A percentile compares a stretch with the other conserved stretches of the same genome.
These are phyloP conservation scores for Venturia pyrina DNA, from an alignment of 2,329 filamentous ascomycete genomes.

Conservation along the genomic window DNA sequence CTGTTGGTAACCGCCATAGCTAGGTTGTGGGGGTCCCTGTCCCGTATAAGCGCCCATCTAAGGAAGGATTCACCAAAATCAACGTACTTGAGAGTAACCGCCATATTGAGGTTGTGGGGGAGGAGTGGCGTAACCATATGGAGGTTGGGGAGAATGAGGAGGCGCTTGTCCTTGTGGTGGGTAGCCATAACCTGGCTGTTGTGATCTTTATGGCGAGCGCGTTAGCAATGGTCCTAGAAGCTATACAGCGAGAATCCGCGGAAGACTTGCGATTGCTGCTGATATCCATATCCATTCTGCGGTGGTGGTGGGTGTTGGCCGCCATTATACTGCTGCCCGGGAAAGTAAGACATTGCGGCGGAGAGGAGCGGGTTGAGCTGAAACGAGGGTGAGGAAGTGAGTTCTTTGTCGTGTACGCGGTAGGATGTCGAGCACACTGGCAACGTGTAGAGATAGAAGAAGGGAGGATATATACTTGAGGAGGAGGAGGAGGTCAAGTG, in stretches of 20 bases:
- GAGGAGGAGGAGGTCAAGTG: neutral
- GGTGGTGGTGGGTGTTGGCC: slow-evolving; percentile 17
- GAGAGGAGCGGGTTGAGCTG: neutral
- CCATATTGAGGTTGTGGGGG: slow-evolving; percentile 31
- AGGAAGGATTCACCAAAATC: neutral
- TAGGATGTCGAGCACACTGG: neutral
- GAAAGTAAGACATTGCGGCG: slow-evolving; percentile 29
- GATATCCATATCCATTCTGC: slow-evolving; percentile 8
- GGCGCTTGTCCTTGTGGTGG: slow-evolving; percentile 11
- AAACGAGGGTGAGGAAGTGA: neutral
- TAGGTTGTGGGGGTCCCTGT: slow-evolving; percentile 30
- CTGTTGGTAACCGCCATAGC: slow-evolving; percentile 32
- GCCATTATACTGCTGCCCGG: slow-evolving; percentile 32
- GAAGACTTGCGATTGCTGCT: slow-evolving; percentile 2
- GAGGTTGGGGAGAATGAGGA: slow-evolving; percentile 27
- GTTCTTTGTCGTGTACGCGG: neutral
- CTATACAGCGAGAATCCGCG: neutral
- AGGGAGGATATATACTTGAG: neutral
- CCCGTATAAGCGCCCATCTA: slow-evolving; percentile 11
- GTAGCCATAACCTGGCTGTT: slow-evolving; percentile 10
- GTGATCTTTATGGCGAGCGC: neutral
- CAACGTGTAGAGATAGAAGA: neutral
- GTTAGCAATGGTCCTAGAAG: neutral
- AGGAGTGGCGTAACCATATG: slow-evolving; percentile 24
- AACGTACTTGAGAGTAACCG: slow-evolving; percentile 31